Evolutionary conservation across 2,329 filamentous ascomycete species (phyloP).

Genomic region (Huntiella savannae): DNA sequence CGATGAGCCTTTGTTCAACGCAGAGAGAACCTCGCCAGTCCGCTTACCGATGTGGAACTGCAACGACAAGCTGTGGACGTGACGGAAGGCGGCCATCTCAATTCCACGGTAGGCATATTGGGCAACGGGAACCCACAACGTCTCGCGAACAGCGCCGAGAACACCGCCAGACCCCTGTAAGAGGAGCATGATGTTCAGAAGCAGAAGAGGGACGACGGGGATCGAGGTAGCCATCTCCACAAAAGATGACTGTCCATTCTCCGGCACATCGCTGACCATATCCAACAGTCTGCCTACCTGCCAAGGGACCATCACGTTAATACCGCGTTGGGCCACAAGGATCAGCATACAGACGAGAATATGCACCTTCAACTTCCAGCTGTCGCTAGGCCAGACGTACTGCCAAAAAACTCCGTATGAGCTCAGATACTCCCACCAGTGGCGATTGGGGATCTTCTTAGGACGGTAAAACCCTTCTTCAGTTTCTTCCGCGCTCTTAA

Average conservation of each 20-base stretch:
- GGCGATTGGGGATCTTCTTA: conserved; percentile 65
- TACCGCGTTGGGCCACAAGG: conserved; percentile 57
- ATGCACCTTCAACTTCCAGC: conserved; percentile 50
- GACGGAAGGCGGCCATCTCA: conserved; percentile 88
- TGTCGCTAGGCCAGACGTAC: conserved; percentile 86
- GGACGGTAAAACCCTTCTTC: conserved; percentile 76
- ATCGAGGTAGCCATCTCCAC: conserved; percentile 15
- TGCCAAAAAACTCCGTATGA: conserved; percentile 91
- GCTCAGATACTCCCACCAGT: conserved; percentile 89
- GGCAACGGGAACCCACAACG: conserved; percentile 89
- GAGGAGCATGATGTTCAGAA: conserved; percentile 23
- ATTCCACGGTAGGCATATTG: conserved; percentile 93
- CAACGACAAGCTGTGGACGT: conserved; percentile 84
- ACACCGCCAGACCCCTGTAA: conserved; percentile 80
- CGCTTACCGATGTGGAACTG: conserved; percentile 95
- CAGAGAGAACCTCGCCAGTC: conserved; percentile 88
- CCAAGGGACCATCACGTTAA: conserved; percentile 72
- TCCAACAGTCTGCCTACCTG: conserved; percentile 70
- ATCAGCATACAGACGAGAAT: conserved; percentile 69
- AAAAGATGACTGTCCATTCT: conserved; percentile 27
- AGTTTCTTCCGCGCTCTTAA: too few species aligned
- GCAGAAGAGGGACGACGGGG: conserved; percentile 40
- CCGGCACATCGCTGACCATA: conserved; percentile 33
- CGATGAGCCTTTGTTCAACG: conserved; percentile 83
- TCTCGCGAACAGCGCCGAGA: conserved; percentile 61